A percentile compares a stretch with the other conserved stretches of the same genome.
phyloP scores from a whole-genome alignment of 805 yeast genomes.

The Ascoidea asiatica region DNA sequence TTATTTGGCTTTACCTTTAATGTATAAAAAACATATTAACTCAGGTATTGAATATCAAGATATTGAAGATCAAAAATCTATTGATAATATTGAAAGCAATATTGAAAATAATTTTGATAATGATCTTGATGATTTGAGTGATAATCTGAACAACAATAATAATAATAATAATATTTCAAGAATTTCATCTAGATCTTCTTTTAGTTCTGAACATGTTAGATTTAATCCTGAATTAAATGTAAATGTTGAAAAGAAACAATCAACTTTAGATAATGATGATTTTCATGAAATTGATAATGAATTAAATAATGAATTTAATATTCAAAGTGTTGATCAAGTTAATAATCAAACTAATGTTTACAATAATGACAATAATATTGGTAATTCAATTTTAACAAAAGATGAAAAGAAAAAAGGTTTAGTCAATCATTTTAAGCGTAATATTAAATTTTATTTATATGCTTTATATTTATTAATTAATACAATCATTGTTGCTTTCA shows the following conservation, averaged over 20 bases:
- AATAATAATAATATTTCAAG: too few species aligned
- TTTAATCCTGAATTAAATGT: background rate
- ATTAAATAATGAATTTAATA: background rate
- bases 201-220: background rate
- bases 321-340: background rate
- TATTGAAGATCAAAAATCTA: background rate
- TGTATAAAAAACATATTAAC: slow-evolving; percentile 2
- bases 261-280: background rate
- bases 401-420: slow-evolving; percentile 10
- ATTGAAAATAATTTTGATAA: background rate
- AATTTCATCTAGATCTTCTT: background rate
- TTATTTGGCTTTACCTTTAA: slow-evolving; percentile 7
- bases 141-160: too few species aligned
- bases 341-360: background rate
- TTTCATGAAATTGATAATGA: background rate
- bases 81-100: too few species aligned
- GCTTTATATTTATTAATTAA: slow-evolving; percentile 3
- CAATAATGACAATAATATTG: background rate
- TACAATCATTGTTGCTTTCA: slow-evolving; percentile 8
- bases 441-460: slow-evolving; percentile 2
- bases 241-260: background rate
- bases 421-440: slow-evolving; percentile 13
- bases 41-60: background rate
- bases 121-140: background rate
- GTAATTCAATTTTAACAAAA: background rate